Base-by-base conservation (phyloP, 345 rosid species). In the Draba incana region DNA sequence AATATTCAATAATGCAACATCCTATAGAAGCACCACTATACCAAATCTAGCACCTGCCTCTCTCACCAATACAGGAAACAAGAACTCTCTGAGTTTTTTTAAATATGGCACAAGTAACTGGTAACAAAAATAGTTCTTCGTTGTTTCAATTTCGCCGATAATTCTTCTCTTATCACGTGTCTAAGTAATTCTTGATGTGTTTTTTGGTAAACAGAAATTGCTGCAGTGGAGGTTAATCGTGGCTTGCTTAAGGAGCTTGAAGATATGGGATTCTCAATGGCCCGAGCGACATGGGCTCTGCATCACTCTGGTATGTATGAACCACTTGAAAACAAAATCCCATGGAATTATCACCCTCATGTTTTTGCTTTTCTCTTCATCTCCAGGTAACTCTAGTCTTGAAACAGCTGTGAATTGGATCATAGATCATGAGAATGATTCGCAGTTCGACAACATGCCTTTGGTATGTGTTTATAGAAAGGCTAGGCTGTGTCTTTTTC, bases 381-480 rank as follows among this genome's bases (percentile, higher is more conserved):
- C 9, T 64, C 24, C 69, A 92, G 98, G 97, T 25, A 92, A 86
- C 81, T 25, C 75, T 65, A 74, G 72, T 57, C 57, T 83, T 37
- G 90, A 86, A 68, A 80, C 77, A 68, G 97, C 97, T 68, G 82
- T 90, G 63, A 78, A 83, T 75, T 92, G 98, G 98, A 59, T 90
- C 70, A 54, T 86, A 57, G 90, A 88, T 78, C 96, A 89, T 57
- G 92, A 86, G 72, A 80, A 79, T 27, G 93, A 86, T 62, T 68
- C 87, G 8, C 85, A 85, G 23, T 68, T 79, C 56, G 88, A 92
- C n/a, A 72, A 84, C 33, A 77, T 81, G 81, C 96, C 92, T 39
- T 30, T 82, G 88, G 97, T 88, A 77, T 51, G 85, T 39, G 27
- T 51, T 64, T 25, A 20, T 31, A 4, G 28, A 62, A 25, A 31